Base-by-base conservation (phyloP, 495 filamentous ascomycete genomes). In the Gamarada debralockiae region DNA sequence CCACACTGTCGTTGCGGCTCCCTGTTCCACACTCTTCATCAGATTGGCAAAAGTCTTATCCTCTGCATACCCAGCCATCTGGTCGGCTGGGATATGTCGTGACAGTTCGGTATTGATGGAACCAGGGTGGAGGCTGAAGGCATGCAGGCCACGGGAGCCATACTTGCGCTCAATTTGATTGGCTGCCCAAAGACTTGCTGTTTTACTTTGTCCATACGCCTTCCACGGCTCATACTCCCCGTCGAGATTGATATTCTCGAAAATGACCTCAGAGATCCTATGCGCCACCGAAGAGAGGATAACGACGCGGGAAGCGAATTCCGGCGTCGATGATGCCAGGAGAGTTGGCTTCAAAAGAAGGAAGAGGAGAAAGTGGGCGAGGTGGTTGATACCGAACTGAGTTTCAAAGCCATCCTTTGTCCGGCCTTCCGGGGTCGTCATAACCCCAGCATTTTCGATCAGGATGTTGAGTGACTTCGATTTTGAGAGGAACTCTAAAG, bases 381-480 rank as follows among this genome's bases (percentile, higher is more conserved):
- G 63, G 62, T 90, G 79, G 60, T 90, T 91, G 4, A 80, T 83
- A 15, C 80, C 83, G 53, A 89, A 81, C 48, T 87, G 82, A 25
- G 82, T 72, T 59, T 90, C 85, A 61, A 81, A 84, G 17, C 85
- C 83, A 18, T 89, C 81, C 10, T 66, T 59, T 0, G 82, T 84
- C 2, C 51, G 59, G 0, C 62, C 56, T 2, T 61, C 63, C 0
- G 78, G 71, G 6, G 69, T 57, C 0, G 67, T 75, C 76, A 83
- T 79, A 38, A 80, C 69, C 25, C 83, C 81, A 1, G 82, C 82
- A 52, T 86, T 86, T 62, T 76, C 73, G 36, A 85, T 69, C 10
- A 89, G 66, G 23, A 75, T 53, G 46, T 85, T 73, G 4, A 85
- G 34, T 5, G n/a, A 22, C 3, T 42, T 48, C 9, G 13, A 41